Evolutionary conservation across 192 early-diverging fungal genomes (phyloP).

Genomic region (Bifiguratus adelaidae): DNA sequence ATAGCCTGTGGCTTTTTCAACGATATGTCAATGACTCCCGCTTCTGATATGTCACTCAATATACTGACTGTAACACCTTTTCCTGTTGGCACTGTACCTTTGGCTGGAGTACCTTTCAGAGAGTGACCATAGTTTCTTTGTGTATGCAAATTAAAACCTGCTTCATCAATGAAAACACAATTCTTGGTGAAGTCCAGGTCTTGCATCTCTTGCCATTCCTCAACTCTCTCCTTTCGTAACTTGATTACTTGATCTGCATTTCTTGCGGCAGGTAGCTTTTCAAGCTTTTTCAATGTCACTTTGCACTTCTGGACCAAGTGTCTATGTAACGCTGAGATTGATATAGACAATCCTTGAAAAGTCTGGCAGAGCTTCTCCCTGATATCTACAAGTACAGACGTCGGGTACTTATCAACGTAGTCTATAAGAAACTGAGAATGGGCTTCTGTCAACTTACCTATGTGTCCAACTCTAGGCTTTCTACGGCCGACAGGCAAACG

Average conservation of each 20-base stretch:
- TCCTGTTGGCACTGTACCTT: constrained; percentile 9
- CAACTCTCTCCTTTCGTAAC: constrained; percentile 8
- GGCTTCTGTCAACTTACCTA: constrained; percentile 4
- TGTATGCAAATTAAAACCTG: constrained; percentile 18
- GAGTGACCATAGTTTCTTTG: constrained; percentile 8
- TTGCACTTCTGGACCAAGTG: constrained; percentile 10
- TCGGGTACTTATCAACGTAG: constrained; percentile 3
- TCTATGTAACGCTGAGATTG: constrained; percentile 9
- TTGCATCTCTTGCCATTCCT: constrained; percentile 5
- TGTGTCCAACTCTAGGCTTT: constrained; percentile 7
- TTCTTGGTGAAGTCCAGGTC: constrained; percentile 7
- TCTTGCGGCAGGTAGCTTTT: constrained; percentile 15
- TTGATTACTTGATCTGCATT: constrained; percentile 6
- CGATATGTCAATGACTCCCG: constrained; percentile 1
- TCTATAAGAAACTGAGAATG: constrained; percentile 8
- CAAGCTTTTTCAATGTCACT: constrained; percentile 11
- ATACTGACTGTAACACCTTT: not conserved
- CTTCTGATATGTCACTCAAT: not conserved
- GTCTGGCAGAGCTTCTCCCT: not conserved
- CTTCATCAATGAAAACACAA: constrained; percentile 20
- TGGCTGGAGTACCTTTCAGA: constrained; percentile 9
- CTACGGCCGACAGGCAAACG: constrained; percentile 2
- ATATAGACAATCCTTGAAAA: constrained; percentile 6
- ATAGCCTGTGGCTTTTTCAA: constrained; percentile 1
- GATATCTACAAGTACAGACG: constrained; percentile 1